Percentiles rank a stretch among this genome's conserved stretches.
These are phyloP conservation scores for Parafenestella ontariensis DNA, from an alignment of 2,329 filamentous ascomycete species.

Conservation along the genomic window DNA sequence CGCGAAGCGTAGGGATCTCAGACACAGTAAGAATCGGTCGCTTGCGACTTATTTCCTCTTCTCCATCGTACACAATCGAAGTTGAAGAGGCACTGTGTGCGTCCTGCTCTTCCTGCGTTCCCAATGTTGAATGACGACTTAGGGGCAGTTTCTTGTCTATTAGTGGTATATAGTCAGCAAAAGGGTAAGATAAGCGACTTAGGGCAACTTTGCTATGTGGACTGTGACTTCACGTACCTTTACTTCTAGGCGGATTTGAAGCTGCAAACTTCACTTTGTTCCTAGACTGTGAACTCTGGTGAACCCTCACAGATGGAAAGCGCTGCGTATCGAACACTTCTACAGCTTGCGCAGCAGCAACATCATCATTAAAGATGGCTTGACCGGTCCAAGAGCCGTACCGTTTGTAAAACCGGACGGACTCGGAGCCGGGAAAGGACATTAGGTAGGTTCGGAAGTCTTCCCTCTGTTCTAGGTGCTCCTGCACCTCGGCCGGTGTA, in stretches of 20 bases:
- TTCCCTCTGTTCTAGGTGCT: slow-evolving; percentile 22
- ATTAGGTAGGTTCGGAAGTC: slow-evolving; percentile 25
- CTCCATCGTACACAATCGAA: slow-evolving; percentile 15
- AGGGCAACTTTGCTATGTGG: not conserved
- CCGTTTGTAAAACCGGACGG: slow-evolving; percentile 27
- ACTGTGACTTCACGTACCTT: not conserved
- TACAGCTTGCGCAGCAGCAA: slow-evolving; percentile 20
- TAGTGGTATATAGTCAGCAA: not conserved
- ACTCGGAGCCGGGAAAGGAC: slow-evolving; percentile 24
- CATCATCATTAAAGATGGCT: slow-evolving; percentile 23
- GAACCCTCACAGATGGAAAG: slow-evolving; percentile 25
- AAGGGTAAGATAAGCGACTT: no score
- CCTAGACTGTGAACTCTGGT: slow-evolving; percentile 16
- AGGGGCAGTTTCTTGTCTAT: not conserved
- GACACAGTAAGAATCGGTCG: slow-evolving; percentile 15
- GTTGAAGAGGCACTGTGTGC: slow-evolving; percentile 14
- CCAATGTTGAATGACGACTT: slow-evolving; percentile 1
- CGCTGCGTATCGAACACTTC: slow-evolving; percentile 18
- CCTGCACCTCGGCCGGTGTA: slow-evolving; percentile 12
- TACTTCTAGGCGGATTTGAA: not conserved
- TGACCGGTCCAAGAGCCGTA: slow-evolving; percentile 32
- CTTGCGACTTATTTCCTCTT: not conserved
- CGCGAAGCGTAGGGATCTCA: slow-evolving; percentile 37
- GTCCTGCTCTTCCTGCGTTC: slow-evolving; percentile 4
- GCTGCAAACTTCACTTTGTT: slow-evolving; percentile 27